These are phyloP conservation scores for Cutaneotrichosporon curvatum DNA, from an alignment of 1,284 basidiomycete genomes.

Conservation along the genomic window DNA sequence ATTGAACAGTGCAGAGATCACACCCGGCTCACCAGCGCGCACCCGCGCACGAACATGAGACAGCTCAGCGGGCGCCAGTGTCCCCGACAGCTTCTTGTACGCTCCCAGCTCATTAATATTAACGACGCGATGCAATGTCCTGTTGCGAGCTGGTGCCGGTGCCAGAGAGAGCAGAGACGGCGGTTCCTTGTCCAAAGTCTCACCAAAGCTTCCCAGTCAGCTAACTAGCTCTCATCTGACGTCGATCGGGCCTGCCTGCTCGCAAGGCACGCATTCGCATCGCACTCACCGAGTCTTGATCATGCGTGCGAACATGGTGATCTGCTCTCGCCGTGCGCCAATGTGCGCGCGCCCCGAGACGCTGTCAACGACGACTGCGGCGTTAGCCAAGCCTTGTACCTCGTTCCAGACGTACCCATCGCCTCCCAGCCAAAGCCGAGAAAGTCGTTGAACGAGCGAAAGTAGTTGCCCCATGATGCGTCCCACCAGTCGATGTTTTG, in stretches of 20 bases:
- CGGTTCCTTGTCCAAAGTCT: conserved; percentile 38
- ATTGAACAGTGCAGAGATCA: conserved; percentile 64
- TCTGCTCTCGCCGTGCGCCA: conserved; percentile 62
- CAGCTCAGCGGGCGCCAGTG: conserved; percentile 64
- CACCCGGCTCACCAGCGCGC: conserved; percentile 60
- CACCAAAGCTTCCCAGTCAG: conserved; percentile 30
- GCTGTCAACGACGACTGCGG: conserved; percentile 59
- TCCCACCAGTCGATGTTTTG: conserved; percentile 68
- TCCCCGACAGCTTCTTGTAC: conserved; percentile 66
- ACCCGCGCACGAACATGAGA: conserved; percentile 62
- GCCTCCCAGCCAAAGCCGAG: conserved; percentile 77
- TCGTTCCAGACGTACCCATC: conserved; percentile 47
- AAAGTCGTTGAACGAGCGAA: conserved; percentile 72
- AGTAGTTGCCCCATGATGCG: conserved; percentile 70
- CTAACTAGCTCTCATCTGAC: neutral
- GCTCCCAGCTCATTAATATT: conserved; percentile 61
- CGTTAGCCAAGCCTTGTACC: conserved; percentile 3
- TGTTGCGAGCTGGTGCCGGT: conserved; percentile 49
- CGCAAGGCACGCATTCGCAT: too few species aligned
- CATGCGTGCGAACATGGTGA: conserved; percentile 49
- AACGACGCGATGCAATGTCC: conserved; percentile 57
- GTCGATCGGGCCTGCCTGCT: neutral
- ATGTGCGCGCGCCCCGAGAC: conserved; percentile 69
- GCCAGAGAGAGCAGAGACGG: conserved; percentile 32
- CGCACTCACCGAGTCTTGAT: conserved; percentile 42